Evolutionary conservation across 2,329 filamentous ascomycete genomes (phyloP).

Genomic region (Fusarium sp.): DNA sequence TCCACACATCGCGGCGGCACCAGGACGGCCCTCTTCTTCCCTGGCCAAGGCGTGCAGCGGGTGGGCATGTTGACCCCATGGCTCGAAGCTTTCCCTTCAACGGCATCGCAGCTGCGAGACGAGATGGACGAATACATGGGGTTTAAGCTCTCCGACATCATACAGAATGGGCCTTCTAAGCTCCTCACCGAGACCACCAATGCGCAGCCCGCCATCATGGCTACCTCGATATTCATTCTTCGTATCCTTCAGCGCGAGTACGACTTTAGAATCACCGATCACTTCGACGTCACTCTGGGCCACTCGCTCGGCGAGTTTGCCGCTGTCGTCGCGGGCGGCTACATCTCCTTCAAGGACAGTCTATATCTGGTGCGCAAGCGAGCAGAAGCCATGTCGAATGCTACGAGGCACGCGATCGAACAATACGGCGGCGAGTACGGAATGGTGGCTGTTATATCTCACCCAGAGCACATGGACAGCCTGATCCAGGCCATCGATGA

Average conservation of each 20-base stretch:
- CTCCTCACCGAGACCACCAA: conserved; percentile 83
- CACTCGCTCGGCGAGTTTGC: conserved; percentile 95
- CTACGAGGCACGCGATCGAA: conserved; percentile 71
- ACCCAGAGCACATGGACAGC: conserved; percentile 75
- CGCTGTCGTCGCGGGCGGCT: conserved; percentile 84
- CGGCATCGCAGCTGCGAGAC: conserved; percentile 78
- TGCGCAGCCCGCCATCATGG: conserved; percentile 96
- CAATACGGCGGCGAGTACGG: conserved; percentile 83
- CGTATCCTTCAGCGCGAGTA: conserved; percentile 88
- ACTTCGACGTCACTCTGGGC: conserved; percentile 84
- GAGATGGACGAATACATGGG: conserved; percentile 84
- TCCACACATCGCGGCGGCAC: conserved; percentile 52
- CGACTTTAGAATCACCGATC: conserved; percentile 73
- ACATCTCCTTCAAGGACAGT: conserved; percentile 80
- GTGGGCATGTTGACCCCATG: conserved; percentile 88
- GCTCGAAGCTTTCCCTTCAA: conserved; percentile 85
- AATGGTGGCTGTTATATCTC: conserved; percentile 93
- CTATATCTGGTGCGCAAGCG: conserved; percentile 78
- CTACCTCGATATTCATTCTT: conserved; percentile 88
- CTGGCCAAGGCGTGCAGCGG: conserved; percentile 86
- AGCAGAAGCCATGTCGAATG: conserved; percentile 84
- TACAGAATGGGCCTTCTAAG: conserved; percentile 80
- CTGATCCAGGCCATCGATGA: conserved; percentile 79
- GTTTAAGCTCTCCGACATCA: conserved; percentile 78
- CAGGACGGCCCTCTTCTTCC: conserved; percentile 68